These are phyloP conservation scores for Ophiobolus disseminans DNA, from an alignment of 2,329 filamentous ascomycete genomes.

Conservation along the genomic window DNA sequence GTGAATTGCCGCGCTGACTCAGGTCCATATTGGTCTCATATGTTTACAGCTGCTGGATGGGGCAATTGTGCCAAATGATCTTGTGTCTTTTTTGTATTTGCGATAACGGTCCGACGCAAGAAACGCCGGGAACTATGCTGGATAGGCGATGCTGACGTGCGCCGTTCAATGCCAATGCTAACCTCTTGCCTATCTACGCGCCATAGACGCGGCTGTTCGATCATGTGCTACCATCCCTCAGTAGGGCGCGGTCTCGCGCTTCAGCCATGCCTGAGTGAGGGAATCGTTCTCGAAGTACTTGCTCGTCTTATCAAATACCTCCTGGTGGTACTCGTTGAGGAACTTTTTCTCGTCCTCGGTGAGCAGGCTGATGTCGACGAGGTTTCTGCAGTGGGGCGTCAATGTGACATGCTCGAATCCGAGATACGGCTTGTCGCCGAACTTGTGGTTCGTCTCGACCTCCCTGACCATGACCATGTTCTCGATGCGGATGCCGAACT, in stretches of 20 bases:
- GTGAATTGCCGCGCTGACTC: slow-evolving; percentile 37
- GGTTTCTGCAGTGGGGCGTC: slow-evolving; percentile 89
- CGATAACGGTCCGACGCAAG: slow-evolving; percentile 16
- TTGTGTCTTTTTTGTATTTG: slow-evolving; percentile 19
- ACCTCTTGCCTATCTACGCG: slow-evolving; percentile 5
- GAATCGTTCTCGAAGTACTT: slow-evolving; percentile 76
- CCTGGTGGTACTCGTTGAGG: slow-evolving; percentile 84
- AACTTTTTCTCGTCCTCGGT: slow-evolving; percentile 79
- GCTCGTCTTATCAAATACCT: slow-evolving; percentile 83
- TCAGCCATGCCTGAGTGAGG: slow-evolving; percentile 78
- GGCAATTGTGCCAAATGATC: slow-evolving; percentile 12
- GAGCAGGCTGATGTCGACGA: slow-evolving; percentile 78
- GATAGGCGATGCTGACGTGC: too few species aligned
- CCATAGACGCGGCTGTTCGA: too few species aligned
- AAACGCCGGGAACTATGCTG: slow-evolving; percentile 23
- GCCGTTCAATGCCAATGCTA: slow-evolving; percentile 23
- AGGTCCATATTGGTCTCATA: background rate
- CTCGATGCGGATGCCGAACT: slow-evolving; percentile 94
- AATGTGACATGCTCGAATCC: slow-evolving; percentile 98
- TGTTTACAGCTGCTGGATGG: slow-evolving; percentile 5
- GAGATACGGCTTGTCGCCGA: slow-evolving; percentile 92
- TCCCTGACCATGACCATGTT: slow-evolving; percentile 93
- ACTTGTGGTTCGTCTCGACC: slow-evolving; percentile 83
- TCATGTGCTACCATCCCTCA: too few species aligned
- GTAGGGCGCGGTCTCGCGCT: slow-evolving; percentile 78